Base-by-base conservation (phyloP, 2,329 filamentous ascomycete genomes). In the Sporothrix humicola region DNA sequence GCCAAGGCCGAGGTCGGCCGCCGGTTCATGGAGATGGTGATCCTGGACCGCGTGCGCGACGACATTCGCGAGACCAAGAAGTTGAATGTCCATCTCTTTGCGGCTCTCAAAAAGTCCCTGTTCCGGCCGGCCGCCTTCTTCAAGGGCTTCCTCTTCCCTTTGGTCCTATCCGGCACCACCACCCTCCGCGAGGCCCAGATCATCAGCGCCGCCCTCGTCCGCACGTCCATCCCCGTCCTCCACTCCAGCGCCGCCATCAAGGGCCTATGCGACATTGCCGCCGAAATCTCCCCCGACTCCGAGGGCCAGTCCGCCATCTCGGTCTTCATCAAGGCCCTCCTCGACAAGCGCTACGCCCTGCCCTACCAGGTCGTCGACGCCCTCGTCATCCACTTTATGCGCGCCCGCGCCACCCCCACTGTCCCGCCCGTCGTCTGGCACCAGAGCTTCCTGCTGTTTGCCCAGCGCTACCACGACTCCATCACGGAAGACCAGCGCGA, bases 91-190 rank as follows among this genome's bases (percentile, higher is more conserved):
- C 96, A 99, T 81, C 86, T 98, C 8, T 99, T 98, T 87, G 95
- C 97, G 78, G 89, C 94, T 0, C 85, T 99, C 73, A 98, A 98
- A 84, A 97, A 97, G 81, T 90, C 90, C 8, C 87, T 98, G 15
- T 98, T 97, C 85, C 97, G 97, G 82, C 96, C 96, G 7, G 92
- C 93, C 0, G 94, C 95, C 20, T 99, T 97, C 83, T 99, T 99
- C 88, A 97, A 98, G 82, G 96, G 80, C 3, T 90, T 99, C 77
- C 86, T 99, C 17, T 98, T 98, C 80, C 96, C 96, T 0, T 88
- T 99, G 20, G 91, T 97, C 10, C 89, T 89, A 9, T 92, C 91
- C 69, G 93, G 94, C 42, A 94, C 91, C n/a, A 98, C 95, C 84
- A 97, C 95, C 0, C 84, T 98, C 69, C 90, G 95, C 69, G 96